These are phyloP conservation scores for Colletotrichum graminicola DNA, from an alignment of 2,329 filamentous ascomycete species.

Conservation along the genomic window DNA sequence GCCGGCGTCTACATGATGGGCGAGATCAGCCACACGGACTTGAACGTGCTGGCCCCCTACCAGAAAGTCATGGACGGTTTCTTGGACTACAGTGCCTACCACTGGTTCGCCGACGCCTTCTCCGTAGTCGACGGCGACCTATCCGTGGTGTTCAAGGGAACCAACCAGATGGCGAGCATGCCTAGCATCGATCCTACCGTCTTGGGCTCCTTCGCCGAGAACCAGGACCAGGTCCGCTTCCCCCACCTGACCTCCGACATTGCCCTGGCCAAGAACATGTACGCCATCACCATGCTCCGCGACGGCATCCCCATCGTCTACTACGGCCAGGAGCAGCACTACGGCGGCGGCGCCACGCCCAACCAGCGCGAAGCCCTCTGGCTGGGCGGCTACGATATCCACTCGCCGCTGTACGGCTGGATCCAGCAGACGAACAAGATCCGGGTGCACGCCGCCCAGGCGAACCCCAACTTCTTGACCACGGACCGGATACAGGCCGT, in stretches of 20 bases:
- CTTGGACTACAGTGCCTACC: conserved; percentile 70
- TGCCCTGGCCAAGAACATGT: conserved; percentile 69
- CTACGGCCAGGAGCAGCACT: conserved; percentile 75
- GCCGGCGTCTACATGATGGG: conserved; percentile 71
- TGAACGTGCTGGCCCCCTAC: conserved; percentile 64
- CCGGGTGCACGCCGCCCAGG: conserved; percentile 48
- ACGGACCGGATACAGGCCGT: conserved; percentile 29
- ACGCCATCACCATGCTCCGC: conserved; percentile 70
- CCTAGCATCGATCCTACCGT: conserved; percentile 46
- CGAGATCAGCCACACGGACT: conserved; percentile 68
- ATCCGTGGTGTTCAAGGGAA: conserved; percentile 47
- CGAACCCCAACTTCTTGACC: conserved; percentile 31
- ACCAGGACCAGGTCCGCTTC: conserved; percentile 68
- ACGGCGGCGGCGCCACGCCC: conserved; percentile 59
- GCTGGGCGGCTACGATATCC: conserved; percentile 60
- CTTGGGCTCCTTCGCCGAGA: conserved; percentile 64
- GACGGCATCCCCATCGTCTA: conserved; percentile 75
- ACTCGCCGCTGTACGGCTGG: conserved; percentile 61
- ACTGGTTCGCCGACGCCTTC: conserved; percentile 43
- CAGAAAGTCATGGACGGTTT: conserved; percentile 67
- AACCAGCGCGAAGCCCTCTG: conserved; percentile 70
- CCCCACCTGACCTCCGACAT: conserved; percentile 64
- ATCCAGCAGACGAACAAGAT: conserved; percentile 63
- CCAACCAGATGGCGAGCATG: conserved; percentile 35
- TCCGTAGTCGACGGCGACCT: conserved; percentile 42